phyloP scores from a whole-genome alignment of 2,329 filamentous ascomycete species.

The Exophiala bonariae region DNA sequence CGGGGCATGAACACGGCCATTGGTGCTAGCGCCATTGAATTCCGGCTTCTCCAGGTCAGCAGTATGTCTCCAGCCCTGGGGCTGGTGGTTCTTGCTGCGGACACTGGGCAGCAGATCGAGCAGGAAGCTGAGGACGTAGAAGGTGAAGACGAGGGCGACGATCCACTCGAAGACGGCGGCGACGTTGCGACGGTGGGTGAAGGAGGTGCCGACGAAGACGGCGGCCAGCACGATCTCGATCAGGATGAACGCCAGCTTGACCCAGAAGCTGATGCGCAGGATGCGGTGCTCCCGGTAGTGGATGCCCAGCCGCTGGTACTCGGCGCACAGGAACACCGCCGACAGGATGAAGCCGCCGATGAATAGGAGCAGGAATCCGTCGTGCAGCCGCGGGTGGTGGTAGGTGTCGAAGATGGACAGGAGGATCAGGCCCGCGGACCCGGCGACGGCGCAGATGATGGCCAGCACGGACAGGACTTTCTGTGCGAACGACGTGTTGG shows the following conservation, averaged over 20 bases:
- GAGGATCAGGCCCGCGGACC: slow-evolving; percentile 77
- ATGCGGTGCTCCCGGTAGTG: slow-evolving; percentile 71
- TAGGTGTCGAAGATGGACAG: slow-evolving; percentile 83
- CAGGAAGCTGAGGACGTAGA: slow-evolving; percentile 80
- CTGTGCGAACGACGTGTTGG: slow-evolving; percentile 59
- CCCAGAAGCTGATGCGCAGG: slow-evolving; percentile 77
- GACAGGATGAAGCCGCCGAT: slow-evolving; percentile 82
- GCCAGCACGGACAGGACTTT: slow-evolving; percentile 42
- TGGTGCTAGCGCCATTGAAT: slow-evolving; percentile 1
- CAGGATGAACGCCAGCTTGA: slow-evolving; percentile 83
- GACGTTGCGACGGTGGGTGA: slow-evolving; percentile 54
- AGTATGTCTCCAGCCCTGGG: slow-evolving; percentile 35
- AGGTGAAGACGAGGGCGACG: slow-evolving; percentile 31
- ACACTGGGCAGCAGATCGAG: slow-evolving; percentile 83
- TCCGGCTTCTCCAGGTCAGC: slow-evolving; percentile 15
- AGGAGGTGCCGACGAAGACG: slow-evolving; percentile 61
- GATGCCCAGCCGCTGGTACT: slow-evolving; percentile 82
- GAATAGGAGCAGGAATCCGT: slow-evolving; percentile 78
- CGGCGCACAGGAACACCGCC: slow-evolving; percentile 81
- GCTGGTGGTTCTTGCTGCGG: slow-evolving; percentile 54
- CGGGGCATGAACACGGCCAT: slow-evolving; percentile 3
- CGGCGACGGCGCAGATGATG: slow-evolving; percentile 59
- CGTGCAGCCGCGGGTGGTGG: slow-evolving; percentile 66
- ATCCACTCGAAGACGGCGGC: slow-evolving; percentile 78
- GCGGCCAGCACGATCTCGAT: slow-evolving; percentile 68